Evolutionary conservation across 495 filamentous ascomycete genomes (phyloP), one percentile per base, ranked within the genome.

Genomic region (Penicillium crystallinum): DNA sequence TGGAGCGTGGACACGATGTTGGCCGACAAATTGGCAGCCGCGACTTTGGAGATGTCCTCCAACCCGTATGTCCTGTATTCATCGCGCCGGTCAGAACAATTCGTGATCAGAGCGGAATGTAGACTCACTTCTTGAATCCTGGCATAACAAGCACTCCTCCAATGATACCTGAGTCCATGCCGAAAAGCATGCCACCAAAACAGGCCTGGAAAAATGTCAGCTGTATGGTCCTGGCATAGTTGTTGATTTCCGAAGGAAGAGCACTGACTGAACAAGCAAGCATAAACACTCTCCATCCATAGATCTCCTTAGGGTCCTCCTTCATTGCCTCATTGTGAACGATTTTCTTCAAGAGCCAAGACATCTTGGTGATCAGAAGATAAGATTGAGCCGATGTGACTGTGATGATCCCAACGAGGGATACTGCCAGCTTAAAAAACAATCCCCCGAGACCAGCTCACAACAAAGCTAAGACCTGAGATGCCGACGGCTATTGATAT

Each of bases 311-410:
- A 10, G 87, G 86, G 59, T 87, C 86, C 39, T 68, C 71, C 68
- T 79, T 85, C 83, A 89, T 89, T 37, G 87, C 82, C 54, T 89
- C 85, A 81, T 91, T 91, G 67, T 81, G 81, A 55, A 89, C 83
- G 59, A 91, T 81, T 54, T 77, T 81, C 54, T 71, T 77, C 29
- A 89, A 67, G 45, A 89, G 27, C 52, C 63, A 62, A 46, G 69
- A 65, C 67, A 72, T 72, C n/a, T 39, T 62, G 52, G 36, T 22
- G 15, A 40, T 18, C 11, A 33, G 33, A 44, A 45, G 42, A 23
- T n/a, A n/a, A n/a, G n/a, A 17, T 35, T 43, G 34, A 42, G 17
- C 10, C 43, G 12, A 46, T 15, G 50, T 34, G 27, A 11, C 43
- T 27, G 19, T 6, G 25, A 22, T 18, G 17, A 39, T 9, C 14